Conservation (phyloP, 495 filamentous ascomycete genomes). For the Endocarpon pusillum region DNA sequence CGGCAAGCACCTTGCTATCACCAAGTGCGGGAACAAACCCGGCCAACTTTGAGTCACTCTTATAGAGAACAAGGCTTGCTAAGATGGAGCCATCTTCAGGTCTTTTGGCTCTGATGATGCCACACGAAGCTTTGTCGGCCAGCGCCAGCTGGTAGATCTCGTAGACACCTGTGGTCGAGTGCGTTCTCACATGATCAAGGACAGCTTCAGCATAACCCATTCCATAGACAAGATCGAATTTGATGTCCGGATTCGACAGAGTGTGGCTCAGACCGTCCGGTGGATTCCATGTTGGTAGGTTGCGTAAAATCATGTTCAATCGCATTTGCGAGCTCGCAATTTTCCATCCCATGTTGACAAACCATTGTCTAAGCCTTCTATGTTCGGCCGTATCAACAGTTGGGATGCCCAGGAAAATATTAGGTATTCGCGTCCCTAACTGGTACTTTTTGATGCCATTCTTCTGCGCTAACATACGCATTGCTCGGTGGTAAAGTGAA, state of each 20-base stretch:
- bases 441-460: constrained; percentile 58
- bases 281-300: constrained; percentile 53
- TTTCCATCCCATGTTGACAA: constrained; percentile 57
- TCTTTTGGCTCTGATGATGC: constrained; percentile 67
- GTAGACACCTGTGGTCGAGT: constrained; percentile 62
- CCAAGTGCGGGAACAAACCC: constrained; percentile 51
- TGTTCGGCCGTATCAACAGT: constrained; percentile 37
- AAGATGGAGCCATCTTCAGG: constrained; percentile 48
- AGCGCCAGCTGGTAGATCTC: constrained; percentile 71
- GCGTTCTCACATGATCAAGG: constrained; percentile 55
- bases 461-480: constrained; percentile 49
- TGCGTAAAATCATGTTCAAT: constrained; percentile 47
- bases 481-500: constrained; percentile 66
- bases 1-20: constrained; percentile 28
- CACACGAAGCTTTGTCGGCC: constrained; percentile 51
- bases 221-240: constrained; percentile 61
- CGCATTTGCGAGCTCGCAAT: constrained; percentile 42
- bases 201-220: constrained; percentile 58
- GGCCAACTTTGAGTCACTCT: constrained; percentile 44
- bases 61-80: constrained; percentile 73
- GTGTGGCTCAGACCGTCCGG: constrained; percentile 56
- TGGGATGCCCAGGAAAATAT: constrained; percentile 65
- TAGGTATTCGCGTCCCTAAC: constrained; percentile 60
- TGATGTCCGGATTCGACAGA: constrained; percentile 43
- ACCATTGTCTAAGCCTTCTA: constrained; percentile 44